Conservation (phyloP, 441 rosid species). For the Viola pubescens region DNA sequence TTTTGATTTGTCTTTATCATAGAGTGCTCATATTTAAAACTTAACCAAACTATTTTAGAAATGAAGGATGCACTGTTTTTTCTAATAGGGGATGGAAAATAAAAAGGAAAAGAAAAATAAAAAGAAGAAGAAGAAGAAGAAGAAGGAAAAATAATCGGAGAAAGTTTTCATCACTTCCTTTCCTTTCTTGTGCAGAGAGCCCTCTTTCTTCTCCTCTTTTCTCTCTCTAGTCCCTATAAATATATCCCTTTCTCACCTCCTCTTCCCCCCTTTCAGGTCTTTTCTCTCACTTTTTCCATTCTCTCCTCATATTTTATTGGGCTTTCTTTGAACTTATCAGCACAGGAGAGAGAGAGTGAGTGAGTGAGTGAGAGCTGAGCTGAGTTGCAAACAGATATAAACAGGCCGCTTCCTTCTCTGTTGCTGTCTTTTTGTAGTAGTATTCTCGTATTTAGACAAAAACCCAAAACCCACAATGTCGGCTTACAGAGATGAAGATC, state of each 20-base stretch:
- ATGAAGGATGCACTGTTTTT: too few species aligned
- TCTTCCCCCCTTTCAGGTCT: slow-evolving; percentile 3
- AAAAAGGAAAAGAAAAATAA: too few species aligned
- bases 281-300: background rate
- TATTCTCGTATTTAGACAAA: background rate
- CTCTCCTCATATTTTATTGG: background rate
- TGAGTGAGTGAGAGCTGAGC: background rate
- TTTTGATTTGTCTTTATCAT: too few species aligned
- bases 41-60: too few species aligned
- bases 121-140: too few species aligned
- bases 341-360: background rate
- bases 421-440: background rate
- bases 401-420: background rate
- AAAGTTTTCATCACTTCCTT: background rate
- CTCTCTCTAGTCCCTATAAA: slow-evolving; percentile 12
- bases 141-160: too few species aligned
- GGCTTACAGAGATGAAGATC: slow-evolving; percentile 58
- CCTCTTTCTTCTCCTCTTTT: background rate
- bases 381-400: background rate
- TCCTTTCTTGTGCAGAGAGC: slow-evolving; percentile 26
- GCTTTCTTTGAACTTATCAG: too few species aligned
- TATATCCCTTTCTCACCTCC: slow-evolving; percentile 7
- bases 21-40: too few species aligned
- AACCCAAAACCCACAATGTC: slow-evolving; percentile 46
- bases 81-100: too few species aligned